Evolutionary conservation across 1,284 basidiomycete genomes (phyloP), one percentile per base, ranked within the genome.

Genomic region (Ceratobasidium sp.): DNA sequence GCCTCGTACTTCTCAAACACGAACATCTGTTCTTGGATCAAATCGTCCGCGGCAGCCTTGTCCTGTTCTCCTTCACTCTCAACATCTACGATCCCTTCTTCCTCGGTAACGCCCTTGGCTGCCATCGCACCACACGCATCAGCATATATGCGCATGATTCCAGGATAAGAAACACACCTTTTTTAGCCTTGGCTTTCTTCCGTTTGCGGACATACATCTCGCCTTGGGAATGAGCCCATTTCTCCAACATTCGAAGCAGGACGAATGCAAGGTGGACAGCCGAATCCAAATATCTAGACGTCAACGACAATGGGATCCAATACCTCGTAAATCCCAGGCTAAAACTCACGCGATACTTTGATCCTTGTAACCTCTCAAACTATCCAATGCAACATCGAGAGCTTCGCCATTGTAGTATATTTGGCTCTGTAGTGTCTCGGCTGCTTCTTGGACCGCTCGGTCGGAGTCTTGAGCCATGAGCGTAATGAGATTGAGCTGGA

Each of bases 361-460:
- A 80, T 90, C 86, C 77, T 90, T 92, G 83, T 94, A 97, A 39
- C 84, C 83, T 50, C 87, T 84, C 69, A 97, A 80, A 69, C 92
- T 89, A 30, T 91, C 89, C 48, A 95, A 83, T 0, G 94, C 87
- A 26, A 95, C 88, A 77, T 97, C 95, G 58, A 98, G 87, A 18
- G 96, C 89, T 75, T 96, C 93, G 41, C 93, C 94, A 77, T 96
- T 95, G 82, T 97, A 98, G 77, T 97, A 91, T 46, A 98, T 83
- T 80, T 96, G 93, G 76, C 94, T 89, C 77, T 94, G 92, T 1
- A 98, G 83, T 14, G 90, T 83, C 72, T 88, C 88, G 43, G 94
- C 92, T 4, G 90, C 90, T 52, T 96, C 92, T 41, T 84, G 81
- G 73, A 94, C 84, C 3, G 85, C 85, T n/a, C 87, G 81, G 69